Conservation (phyloP, 495 filamentous ascomycete species). For the Penicillium manginii region DNA sequence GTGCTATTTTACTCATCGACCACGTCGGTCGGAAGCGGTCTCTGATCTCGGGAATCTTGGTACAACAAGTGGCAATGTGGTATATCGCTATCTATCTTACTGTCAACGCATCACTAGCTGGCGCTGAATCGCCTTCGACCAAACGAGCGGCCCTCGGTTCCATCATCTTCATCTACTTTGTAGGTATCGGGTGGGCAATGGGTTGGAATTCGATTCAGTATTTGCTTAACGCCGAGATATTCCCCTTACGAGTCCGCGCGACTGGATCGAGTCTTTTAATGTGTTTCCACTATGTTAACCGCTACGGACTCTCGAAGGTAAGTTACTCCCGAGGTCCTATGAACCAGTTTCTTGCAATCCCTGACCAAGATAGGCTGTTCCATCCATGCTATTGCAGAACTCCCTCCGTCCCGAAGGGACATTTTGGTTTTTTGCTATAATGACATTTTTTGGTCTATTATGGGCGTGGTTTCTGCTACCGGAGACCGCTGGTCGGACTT, state of each 20-base stretch:
- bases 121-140: conserved; percentile 6
- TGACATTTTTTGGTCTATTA: conserved; percentile 50
- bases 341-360: too few relatives aligned
- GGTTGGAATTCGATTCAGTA: conserved; percentile 73
- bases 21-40: conserved; percentile 64
- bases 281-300: conserved; percentile 63
- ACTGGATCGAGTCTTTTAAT: conserved; percentile 28
- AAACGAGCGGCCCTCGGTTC: conserved; percentile 43
- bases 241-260: conserved; percentile 49
- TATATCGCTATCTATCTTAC: conserved; percentile 65
- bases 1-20: conserved; percentile 67
- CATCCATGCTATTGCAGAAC: conserved; percentile 51
- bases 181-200: conserved; percentile 63
- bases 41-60: conserved; percentile 55
- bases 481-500: neutral
- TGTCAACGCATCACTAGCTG: conserved; percentile 27
- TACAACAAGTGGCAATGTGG: conserved; percentile 59
- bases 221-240: conserved; percentile 68
- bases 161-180: conserved; percentile 60
- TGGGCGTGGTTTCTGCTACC: conserved; percentile 6
- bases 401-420: conserved; percentile 42
- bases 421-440: conserved; percentile 63
- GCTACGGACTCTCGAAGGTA: conserved; percentile 52
- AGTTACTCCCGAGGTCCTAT: conserved; percentile 19
- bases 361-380: conserved; percentile 24